These are phyloP conservation scores for Clathrus columnatus DNA, from an alignment of 768 basidiomycete species.

Conservation along the genomic window DNA sequence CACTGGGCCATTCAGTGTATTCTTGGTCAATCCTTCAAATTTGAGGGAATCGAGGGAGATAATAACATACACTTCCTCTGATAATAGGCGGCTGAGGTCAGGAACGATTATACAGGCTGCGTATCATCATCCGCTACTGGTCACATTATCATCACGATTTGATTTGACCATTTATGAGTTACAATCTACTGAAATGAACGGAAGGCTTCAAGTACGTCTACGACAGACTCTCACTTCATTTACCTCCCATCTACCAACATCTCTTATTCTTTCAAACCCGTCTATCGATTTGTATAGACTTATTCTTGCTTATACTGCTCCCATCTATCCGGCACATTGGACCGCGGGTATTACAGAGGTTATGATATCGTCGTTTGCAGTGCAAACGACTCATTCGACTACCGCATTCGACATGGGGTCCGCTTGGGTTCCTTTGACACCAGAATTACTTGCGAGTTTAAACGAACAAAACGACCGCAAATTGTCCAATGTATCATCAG, in stretches of 20 bases:
- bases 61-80: conserved; percentile 39
- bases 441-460: conserved; percentile 54
- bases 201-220: conserved; percentile 26
- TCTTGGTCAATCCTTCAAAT: conserved; percentile 40
- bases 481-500: conserved; percentile 58
- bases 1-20: conserved; percentile 58
- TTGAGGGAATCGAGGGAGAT: conserved; percentile 33
- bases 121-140: conserved; percentile 71
- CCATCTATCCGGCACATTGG: conserved; percentile 78
- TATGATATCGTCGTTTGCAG: conserved; percentile 49
- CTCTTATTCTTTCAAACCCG: conserved; percentile 65
- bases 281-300: conserved; percentile 57
- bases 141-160: conserved; percentile 61
- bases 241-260: conserved; percentile 71
- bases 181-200: conserved; percentile 27
- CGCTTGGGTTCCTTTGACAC: conserved; percentile 38
- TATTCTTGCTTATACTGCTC: conserved; percentile 63
- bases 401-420: conserved; percentile 63
- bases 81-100: conserved; percentile 27
- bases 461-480: conserved; percentile 74
- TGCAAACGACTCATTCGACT: conserved; percentile 51
- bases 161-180: conserved; percentile 67
- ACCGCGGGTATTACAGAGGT: conserved; percentile 70
- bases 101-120: conserved; percentile 53
- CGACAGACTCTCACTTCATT: conserved; percentile 65